Conservation (phyloP, 306 rosid species). For the Begonia peltatifolia region DNA sequence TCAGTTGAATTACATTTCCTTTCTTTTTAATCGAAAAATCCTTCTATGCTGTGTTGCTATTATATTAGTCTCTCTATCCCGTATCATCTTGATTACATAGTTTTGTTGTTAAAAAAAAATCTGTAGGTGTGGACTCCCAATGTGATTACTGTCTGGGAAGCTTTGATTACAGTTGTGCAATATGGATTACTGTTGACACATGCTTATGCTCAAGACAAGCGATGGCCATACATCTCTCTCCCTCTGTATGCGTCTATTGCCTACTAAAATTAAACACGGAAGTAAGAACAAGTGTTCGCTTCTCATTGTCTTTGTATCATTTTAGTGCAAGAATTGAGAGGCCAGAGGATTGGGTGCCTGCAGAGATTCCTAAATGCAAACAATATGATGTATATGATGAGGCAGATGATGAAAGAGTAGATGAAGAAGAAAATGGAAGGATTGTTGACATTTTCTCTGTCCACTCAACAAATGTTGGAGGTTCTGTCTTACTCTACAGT, state of each 20-base stretch:
- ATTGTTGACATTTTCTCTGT: slow-evolving; percentile 45
- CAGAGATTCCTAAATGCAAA: slow-evolving; percentile 25
- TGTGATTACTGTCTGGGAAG: slow-evolving; percentile 81
- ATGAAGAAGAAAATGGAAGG: slow-evolving; percentile 20
- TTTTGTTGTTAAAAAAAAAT: neutral
- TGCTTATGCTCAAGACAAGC: slow-evolving; percentile 98
- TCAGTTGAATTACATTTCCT: no score
- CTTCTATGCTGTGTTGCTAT: no score
- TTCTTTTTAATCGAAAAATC: no score
- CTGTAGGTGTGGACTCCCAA: slow-evolving; percentile 90
- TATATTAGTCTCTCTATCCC: no score
- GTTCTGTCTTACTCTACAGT: slow-evolving; percentile 16
- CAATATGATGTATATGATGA: slow-evolving; percentile 23
- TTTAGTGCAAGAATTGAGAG: slow-evolving; percentile 67
- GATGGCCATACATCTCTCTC: slow-evolving; percentile 81
- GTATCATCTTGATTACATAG: no score
- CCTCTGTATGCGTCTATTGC: slow-evolving; percentile 40
- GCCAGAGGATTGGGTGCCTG: slow-evolving; percentile 93
- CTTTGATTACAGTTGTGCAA: slow-evolving; percentile 74
- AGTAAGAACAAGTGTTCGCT: slow-evolving; percentile 4
- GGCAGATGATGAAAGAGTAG: slow-evolving; percentile 8
- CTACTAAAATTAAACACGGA: slow-evolving; percentile 1
- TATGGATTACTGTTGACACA: slow-evolving; percentile 72
- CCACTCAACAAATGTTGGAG: slow-evolving; percentile 35
- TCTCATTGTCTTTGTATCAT: slow-evolving; percentile 21